Percentiles rank a stretch among this genome's conserved stretches.
phyloP scores from a whole-genome alignment of 1,139 yeast species.

The Lodderomyces pseudojiufengensis region DNA sequence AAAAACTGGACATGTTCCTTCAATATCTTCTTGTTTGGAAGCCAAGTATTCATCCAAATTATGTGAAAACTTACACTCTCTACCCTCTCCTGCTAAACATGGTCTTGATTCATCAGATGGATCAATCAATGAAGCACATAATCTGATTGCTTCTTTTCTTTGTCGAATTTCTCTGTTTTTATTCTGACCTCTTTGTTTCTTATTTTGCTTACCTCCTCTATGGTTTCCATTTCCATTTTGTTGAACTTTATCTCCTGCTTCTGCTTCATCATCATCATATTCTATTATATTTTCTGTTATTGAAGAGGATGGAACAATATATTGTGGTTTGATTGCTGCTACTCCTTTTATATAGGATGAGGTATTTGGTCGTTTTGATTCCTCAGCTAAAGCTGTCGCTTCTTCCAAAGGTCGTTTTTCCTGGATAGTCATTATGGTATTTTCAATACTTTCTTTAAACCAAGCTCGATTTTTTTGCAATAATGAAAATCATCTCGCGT shows the following conservation, averaged over 20 bases:
- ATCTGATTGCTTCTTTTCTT: slow-evolving; percentile 56
- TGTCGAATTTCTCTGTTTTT: slow-evolving; percentile 80
- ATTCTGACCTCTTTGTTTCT: slow-evolving; percentile 78
- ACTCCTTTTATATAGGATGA: slow-evolving; percentile 42
- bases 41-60: slow-evolving; percentile 61
- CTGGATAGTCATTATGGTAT: slow-evolving; percentile 8
- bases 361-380: slow-evolving; percentile 22
- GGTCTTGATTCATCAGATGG: slow-evolving; percentile 52
- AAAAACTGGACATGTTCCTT: slow-evolving; percentile 79
- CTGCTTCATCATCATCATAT: slow-evolving; percentile 51
- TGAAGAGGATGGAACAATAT: slow-evolving; percentile 28
- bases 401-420: slow-evolving; percentile 21
- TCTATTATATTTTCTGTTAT: slow-evolving; percentile 27
- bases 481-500: slow-evolving; percentile 8
- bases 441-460: too few relatives aligned
- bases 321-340: slow-evolving; percentile 67
- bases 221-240: slow-evolving; percentile 29
- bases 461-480: neutral
- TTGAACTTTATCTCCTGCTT: slow-evolving; percentile 32
- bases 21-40: slow-evolving; percentile 67
- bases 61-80: slow-evolving; percentile 74
- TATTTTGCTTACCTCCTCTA: slow-evolving; percentile 21
- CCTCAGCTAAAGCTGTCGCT: slow-evolving; percentile 10
- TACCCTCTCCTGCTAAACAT: slow-evolving; percentile 70
- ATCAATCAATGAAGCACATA: slow-evolving; percentile 62